Percentiles rank a stretch among this genome's conserved stretches.
These are phyloP conservation scores for Teratosphaeria destructans DNA, from an alignment of 2,329 filamentous ascomycete species.

Conservation along the genomic window DNA sequence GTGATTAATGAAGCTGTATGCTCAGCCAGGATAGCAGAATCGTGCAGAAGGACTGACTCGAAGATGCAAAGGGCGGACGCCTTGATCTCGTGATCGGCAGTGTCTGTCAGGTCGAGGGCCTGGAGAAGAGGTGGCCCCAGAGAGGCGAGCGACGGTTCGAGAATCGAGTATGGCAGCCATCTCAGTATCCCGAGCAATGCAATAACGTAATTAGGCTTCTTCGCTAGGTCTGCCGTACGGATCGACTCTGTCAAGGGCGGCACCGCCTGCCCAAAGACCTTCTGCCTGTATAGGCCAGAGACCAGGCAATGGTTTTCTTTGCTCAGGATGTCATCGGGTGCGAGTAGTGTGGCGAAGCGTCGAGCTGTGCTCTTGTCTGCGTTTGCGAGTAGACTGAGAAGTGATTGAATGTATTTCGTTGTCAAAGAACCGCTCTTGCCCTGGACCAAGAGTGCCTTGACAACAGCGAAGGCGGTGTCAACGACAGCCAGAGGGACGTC, in stretches of 20 bases:
- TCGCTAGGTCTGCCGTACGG: conserved; percentile 30
- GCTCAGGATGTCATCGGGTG: conserved; percentile 50
- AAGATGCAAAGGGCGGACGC: conserved; percentile 51
- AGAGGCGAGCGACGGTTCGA: conserved; percentile 48
- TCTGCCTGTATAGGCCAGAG: conserved; percentile 53
- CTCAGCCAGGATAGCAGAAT: conserved; percentile 42
- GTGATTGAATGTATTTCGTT: conserved; percentile 30
- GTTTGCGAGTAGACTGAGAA: conserved; percentile 43
- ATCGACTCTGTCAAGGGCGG: conserved; percentile 46
- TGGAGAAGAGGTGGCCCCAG: conserved; percentile 53
- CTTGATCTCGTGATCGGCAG: conserved; percentile 43
- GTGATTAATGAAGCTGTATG: conserved; percentile 48
- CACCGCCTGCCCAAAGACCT: conserved; percentile 49
- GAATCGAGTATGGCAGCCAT: conserved; percentile 49
- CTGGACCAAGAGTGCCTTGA: conserved; percentile 51
- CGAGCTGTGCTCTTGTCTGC: conserved; percentile 35
- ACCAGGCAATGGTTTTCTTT: conserved; percentile 52
- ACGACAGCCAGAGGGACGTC: conserved; percentile 32
- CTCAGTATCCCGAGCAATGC: conserved; percentile 52
- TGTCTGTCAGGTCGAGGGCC: conserved; percentile 41
- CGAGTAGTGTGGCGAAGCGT: conserved; percentile 49
- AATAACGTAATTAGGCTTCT: conserved; percentile 52
- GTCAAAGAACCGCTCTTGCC: conserved; percentile 36
- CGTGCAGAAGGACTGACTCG: conserved; percentile 47
- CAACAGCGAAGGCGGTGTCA: conserved; percentile 48